Evolutionary conservation across 2,329 filamentous ascomycete species (phyloP).

Genomic region (Pyricularia sp.): DNA sequence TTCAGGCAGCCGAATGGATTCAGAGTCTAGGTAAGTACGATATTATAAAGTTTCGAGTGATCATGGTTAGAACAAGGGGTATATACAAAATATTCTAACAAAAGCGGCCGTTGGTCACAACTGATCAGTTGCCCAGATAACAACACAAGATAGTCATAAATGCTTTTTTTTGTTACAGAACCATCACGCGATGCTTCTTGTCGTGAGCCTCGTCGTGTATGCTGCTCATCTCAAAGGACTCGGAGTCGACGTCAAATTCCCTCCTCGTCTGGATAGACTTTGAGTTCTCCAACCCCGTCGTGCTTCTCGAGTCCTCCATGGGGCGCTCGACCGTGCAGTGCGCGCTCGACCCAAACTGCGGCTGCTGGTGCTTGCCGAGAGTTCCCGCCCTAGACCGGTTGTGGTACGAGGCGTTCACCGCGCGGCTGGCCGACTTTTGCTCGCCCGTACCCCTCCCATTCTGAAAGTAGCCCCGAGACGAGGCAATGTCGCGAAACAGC

Average conservation of each 20-base stretch:
- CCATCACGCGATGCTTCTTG: not conserved
- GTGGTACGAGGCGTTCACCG: not conserved
- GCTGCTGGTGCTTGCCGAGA: not conserved
- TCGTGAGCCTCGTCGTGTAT: not conserved
- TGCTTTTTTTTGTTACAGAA: not conserved
- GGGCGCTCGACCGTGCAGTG: not conserved
- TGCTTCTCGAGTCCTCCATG: not conserved
- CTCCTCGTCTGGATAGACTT: not conserved
- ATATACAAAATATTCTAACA: too few species aligned
- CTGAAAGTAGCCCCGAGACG: not conserved
- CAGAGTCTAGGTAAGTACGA: not conserved
- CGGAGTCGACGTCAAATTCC: not conserved
- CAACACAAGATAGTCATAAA: not conserved
- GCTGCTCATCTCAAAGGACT: not conserved
- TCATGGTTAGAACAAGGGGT: too few species aligned
- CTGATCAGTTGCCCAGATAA: not conserved
- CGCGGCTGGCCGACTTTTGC: not conserved
- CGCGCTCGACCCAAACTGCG: not conserved
- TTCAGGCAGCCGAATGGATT: not conserved
- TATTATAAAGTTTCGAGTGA: too few species aligned
- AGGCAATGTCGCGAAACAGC: slow-evolving; percentile 10
- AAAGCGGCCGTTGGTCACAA: not conserved
- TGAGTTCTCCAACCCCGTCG: not conserved
- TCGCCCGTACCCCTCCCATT: not conserved
- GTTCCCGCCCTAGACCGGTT: not conserved